Evolutionary conservation across 2,329 filamentous ascomycete species (phyloP), one percentile per base, ranked within the genome.

Genomic region (Aspergillus chevalieri): DNA sequence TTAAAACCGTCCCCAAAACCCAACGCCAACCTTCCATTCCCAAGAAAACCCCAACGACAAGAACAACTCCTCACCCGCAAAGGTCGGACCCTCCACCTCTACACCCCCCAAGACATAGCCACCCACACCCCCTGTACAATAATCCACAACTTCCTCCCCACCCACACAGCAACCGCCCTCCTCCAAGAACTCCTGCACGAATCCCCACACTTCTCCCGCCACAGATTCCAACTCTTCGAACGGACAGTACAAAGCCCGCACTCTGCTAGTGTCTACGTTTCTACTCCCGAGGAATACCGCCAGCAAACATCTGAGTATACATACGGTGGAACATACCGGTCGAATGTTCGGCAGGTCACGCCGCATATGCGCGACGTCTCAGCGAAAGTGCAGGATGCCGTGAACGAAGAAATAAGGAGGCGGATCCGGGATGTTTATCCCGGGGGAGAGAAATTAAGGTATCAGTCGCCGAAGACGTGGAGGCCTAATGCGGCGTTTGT

Each of bases 401-500:
- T 97, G 50, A 95, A 96, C 59, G 61, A 69, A 1, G 87, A 93
- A 64, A 84, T 95, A n/a, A 71, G 79, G 47, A 74, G 77, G 6
- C 83, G 90, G 6, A 93, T 92, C 52, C 73, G 73, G 44, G 77
- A 80, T 3, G 78, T 78, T 48, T 89, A 93, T 52, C 85, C 86
- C 0, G 74, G 73, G 15, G 82, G 84, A 10, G 77, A 81, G 65
- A 95, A 92, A 66, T 78, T 96, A 24, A 84, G 78, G 57, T 84
- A 87, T 58, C 91, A 96, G 62, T 86, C 85, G 0, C 79, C 88
- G 0, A 68, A 79, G 0, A 70, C 78, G 0, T 97, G 92, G 91
- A 74, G 75, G 7, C 88, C 92, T 8, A 97, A 97, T 63, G 89
- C 89, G 0, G 89, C 91, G 0, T 92, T 96, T 62, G 91, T 95